Evolutionary conservation across 2,329 filamentous ascomycete species (phyloP), one percentile per base, ranked within the genome.

Genomic region (Davidsoniella neocaledoniae): DNA sequence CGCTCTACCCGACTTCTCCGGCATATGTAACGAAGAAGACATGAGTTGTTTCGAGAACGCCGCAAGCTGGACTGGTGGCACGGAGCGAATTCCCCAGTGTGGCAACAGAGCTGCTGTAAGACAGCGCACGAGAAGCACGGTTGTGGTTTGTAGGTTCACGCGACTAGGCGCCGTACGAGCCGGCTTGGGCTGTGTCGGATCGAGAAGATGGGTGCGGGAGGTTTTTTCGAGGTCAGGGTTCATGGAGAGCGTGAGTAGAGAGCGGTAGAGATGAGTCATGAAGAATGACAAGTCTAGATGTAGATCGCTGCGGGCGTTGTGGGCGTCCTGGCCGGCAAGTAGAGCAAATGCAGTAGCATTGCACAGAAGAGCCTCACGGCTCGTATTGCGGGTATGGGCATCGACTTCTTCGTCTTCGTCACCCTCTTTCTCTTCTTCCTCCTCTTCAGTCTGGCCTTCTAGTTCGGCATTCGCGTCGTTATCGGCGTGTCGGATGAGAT

Each of bases 291-390:
- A 77, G 63, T 98, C 93, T 45, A 98, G 79, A 59, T 88, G 84
- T 4, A 96, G 74, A 42, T 81, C 73, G 41, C 80, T 76, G 51
- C 86, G 83, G 45, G 86, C 83, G 66, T 87, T 90, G 66, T 84
- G 81, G 14, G 81, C 86, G 59, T 95, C 90, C 67, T 98, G 91
- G 45, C 91, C 90, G 55, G 91, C 85, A 38, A 98, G 79, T 5
- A 98, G 79, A n/a, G 90, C 87, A 60, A 94, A 96, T 23, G 93
- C 91, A 1, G 91, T 98, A 59, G 93, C 87, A 52, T 88, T 93
- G 68, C 90, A 95, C 51, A 98, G 82, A 4, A 98, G 79, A 9
- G 85, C 77, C 65, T 96, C 88, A 56, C 91, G 81, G 23, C 81
- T 86, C 9, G 83, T 69, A 64, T 94, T 88, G 50, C 88, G 79